phyloP scores from a whole-genome alignment of 805 yeast species.

The Komagataella phaffii region DNA sequence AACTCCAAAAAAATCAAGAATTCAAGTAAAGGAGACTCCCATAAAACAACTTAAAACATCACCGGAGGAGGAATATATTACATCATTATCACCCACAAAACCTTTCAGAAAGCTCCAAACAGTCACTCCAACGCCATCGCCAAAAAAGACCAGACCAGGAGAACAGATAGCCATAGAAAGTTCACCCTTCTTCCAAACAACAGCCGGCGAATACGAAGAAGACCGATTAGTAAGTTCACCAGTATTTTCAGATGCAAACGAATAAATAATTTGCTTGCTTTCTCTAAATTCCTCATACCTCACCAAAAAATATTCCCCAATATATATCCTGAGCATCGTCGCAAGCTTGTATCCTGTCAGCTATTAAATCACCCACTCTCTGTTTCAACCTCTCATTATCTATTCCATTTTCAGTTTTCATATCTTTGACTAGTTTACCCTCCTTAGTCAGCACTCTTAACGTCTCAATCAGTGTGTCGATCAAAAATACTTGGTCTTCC shows the following conservation, averaged over 20 bases:
- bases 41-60: neutral
- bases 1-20: neutral
- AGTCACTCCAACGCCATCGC: neutral
- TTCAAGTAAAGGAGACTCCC: neutral
- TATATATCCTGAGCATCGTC: constrained; percentile 36
- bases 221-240: neutral
- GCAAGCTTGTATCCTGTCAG: constrained; percentile 32
- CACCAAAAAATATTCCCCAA: constrained; percentile 67
- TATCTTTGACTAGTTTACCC: constrained; percentile 25
- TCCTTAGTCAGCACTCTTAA: constrained; percentile 1
- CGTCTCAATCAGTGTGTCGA: constrained; percentile 1
- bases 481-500: constrained; percentile 5
- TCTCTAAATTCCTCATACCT: constrained; percentile 21
- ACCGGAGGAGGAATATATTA: neutral
- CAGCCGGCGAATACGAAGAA: neutral
- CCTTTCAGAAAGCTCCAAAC: neutral
- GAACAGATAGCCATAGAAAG: neutral
- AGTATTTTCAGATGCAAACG: neutral
- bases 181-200: neutral
- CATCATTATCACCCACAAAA: neutral
- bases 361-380: constrained; percentile 49
- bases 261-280: neutral
- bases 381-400: constrained; percentile 29
- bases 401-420: constrained; percentile 17
- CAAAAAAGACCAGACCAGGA: neutral